Evolutionary conservation across 306 rosid species (phyloP).

Genomic region (Begonia loranthoides): DNA sequence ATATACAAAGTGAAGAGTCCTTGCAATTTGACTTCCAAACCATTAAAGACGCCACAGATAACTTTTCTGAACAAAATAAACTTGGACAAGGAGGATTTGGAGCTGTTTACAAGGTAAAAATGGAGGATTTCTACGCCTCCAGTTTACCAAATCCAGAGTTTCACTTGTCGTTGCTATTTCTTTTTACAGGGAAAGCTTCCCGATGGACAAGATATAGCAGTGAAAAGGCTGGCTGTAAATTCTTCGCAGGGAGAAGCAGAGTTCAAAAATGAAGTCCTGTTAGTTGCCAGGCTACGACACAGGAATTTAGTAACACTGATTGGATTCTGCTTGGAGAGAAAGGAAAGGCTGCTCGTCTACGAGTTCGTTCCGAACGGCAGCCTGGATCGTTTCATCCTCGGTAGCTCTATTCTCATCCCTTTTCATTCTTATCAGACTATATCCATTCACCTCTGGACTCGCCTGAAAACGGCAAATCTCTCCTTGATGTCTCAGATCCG

Average conservation of each 20-base stretch:
- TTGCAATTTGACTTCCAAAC: slow-evolving; percentile 11
- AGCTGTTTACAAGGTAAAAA: slow-evolving; percentile 29
- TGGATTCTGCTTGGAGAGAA: slow-evolving; percentile 10
- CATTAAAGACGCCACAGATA: slow-evolving; percentile 18
- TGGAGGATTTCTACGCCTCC: neutral
- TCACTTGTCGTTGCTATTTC: neutral
- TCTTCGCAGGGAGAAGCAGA: slow-evolving; percentile 8
- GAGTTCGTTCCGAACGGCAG: too few relatives aligned
- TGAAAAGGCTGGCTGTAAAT: slow-evolving; percentile 8
- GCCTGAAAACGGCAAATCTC: too few relatives aligned
- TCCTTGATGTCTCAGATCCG: neutral
- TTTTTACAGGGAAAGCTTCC: slow-evolving; percentile 7
- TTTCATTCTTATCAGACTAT: too few relatives aligned
- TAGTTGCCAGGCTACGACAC: slow-evolving; percentile 12
- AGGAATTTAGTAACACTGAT: slow-evolving; percentile 12
- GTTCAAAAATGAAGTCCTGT: slow-evolving; percentile 12
- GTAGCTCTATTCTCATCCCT: too few relatives aligned
- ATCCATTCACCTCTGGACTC: too few relatives aligned
- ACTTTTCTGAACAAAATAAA: slow-evolving; percentile 24
- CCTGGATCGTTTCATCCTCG: too few relatives aligned
- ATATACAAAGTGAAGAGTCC: neutral
- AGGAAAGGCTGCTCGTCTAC: slow-evolving; percentile 4
- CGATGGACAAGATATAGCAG: slow-evolving; percentile 9
- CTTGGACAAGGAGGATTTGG: slow-evolving; percentile 42
- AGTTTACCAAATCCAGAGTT: too few relatives aligned